Evolutionary conservation across 768 basidiomycete species (phyloP), one percentile per base, ranked within the genome.

Genomic region (Boletus patriciae): DNA sequence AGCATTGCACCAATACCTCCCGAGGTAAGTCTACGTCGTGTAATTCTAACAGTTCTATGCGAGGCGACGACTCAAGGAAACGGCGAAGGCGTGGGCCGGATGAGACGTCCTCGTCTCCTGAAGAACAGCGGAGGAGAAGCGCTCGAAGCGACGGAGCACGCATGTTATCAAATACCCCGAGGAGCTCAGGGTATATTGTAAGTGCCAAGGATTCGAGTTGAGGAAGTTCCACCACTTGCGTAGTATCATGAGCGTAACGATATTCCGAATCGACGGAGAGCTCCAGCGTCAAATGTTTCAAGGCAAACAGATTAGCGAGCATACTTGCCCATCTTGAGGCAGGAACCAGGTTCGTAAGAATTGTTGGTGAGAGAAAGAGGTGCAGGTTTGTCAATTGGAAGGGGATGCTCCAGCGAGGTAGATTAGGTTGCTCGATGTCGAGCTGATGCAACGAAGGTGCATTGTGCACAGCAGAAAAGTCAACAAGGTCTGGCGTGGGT

Each of bases 1-100:
- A 74, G 56, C 70, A 72, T 18, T 60, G 64, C 37, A 65, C 63
- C 58, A 80, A 80, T 15, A 74, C 69, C 21, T 68, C 66, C 23
- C 71, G 68, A 38, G 76, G 58, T 33, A 83, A 65, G 60, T 79
- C 76, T 59, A 83, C 62, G 67, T 83, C 80, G 56, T 80, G 74
- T 50, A 82, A 70, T 64, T 83, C 80, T 56, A 83, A 71, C 29
- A 74, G 55, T 49, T 75, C 67, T 54, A 83, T 61, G 29, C 69
- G 70, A 27, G 75, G 68, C 12, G 71, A 66, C 18, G 67, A 63
- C 21, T 61, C 55, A 31, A 75, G 44, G 55, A 75, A 71, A 54
- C 27, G 60, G 54, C 64, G 71, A 37, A 73, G 60, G 21, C 65
- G 46, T 25, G 75, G 61, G 18, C 70, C 74, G 3, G 55, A 57